Conservation (phyloP, 352 stramenopile species). For the Phytophthora vignae region DNA sequence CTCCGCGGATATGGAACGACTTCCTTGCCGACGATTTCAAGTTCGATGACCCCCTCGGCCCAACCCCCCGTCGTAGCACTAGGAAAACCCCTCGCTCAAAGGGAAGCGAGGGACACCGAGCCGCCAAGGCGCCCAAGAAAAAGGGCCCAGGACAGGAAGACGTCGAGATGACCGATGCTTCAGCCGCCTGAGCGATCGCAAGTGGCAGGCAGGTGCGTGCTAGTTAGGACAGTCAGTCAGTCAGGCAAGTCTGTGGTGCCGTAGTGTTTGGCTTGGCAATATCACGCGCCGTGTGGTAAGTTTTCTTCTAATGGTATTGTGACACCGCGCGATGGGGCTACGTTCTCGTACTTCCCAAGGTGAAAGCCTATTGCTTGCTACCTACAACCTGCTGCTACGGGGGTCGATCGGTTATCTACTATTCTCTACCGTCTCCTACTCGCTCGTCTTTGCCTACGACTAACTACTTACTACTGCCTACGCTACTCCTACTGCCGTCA, state of each 20-base stretch:
- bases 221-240: conserved; percentile 1
- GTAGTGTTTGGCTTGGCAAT: conserved; percentile 18
- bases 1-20: conserved; percentile 73
- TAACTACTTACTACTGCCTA: conserved; percentile 54
- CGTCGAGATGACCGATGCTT: conserved; percentile 39
- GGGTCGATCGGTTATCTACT: conserved; percentile 37
- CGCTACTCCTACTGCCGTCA: conserved; percentile 52
- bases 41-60: conserved; percentile 47
- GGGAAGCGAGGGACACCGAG: neutral
- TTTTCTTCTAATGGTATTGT: conserved; percentile 1
- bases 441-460: conserved; percentile 35
- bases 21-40: conserved; percentile 81
- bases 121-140: conserved; percentile 1
- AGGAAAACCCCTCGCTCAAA: conserved; percentile 29
- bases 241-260: conserved; percentile 1
- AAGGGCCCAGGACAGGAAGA: conserved; percentile 20
- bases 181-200: conserved; percentile 25
- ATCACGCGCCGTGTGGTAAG: conserved; percentile 9
- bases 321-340: conserved; percentile 3
- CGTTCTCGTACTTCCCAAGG: conserved; percentile 18
- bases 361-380: conserved; percentile 34
- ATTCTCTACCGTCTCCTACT: conserved; percentile 44
- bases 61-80: conserved; percentile 25
- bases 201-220: conserved; percentile 17
- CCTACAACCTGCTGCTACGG: conserved; percentile 39